Evolutionary conservation across 495 filamentous ascomycete species (phyloP), one percentile per base, ranked within the genome.

Genomic region (Podospora pseudoanserina): DNA sequence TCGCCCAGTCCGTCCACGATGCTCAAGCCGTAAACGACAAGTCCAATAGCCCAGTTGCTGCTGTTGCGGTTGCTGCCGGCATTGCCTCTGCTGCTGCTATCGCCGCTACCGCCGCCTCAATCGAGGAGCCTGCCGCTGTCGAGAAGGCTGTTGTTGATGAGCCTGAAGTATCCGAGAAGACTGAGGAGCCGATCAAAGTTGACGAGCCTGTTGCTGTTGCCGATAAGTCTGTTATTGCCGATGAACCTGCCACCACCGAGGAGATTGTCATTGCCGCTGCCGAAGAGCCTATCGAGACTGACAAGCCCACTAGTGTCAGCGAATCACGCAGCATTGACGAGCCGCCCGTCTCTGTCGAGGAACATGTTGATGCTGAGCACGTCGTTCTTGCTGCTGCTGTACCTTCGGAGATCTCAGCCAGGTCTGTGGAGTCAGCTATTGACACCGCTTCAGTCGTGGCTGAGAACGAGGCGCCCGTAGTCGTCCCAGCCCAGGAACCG

Each of bases 121-220:
- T 60, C 20, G 67, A 68, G 55, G 28, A 60, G 20, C 6, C 58
- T 18, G 44, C 66, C 56, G 67, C 49, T 65, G 62, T 60, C 13
- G 57, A 66, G 59, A 69, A 70, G 26, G 23, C 65, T 39, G 59
- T 27, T 26, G 55, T 26, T 26, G 49, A 65, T 53, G 70, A 70
- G 55, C 65, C 19, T 49, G 58, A 62, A 34, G 55, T 32, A 18
- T 5, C 44, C 23, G 32, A 72, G 53, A 57, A 67, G 28, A 18
- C 26, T 23, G 71, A 70, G 16, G 60, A 70, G 65, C 19, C 68
- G 66, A 5, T 53, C 63, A 54, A 58, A 32, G 44, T 57, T 23
- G 72, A 70, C 53, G 66, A 66, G 39, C 27, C 66, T 11, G n/a
- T 58, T 54, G 69, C 66, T 11, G n/a, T 58, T 54, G 69, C 61